Conservation (phyloP, 768 basidiomycete genomes). For the Lyophyllum decastes region DNA sequence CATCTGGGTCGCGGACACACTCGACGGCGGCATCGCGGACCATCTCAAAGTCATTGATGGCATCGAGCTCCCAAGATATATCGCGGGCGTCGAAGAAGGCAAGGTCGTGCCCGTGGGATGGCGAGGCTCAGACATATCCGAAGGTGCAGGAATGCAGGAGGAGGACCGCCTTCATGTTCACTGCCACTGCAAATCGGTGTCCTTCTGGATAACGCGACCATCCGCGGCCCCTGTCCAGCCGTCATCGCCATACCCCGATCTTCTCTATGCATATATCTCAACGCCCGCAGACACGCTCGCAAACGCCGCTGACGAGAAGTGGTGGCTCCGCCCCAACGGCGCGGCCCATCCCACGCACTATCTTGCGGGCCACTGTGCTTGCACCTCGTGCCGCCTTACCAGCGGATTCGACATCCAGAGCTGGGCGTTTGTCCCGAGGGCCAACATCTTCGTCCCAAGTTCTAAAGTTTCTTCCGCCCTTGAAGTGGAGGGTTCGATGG, state of each 20-base stretch:
- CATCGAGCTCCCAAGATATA: conserved; percentile 13
- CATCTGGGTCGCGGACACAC: conserved; percentile 18
- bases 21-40: conserved; percentile 20
- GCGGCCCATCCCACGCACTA: conserved; percentile 21
- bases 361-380: conserved; percentile 27
- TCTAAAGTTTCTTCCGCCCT: background rate
- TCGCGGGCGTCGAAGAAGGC: background rate
- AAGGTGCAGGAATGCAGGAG: background rate
- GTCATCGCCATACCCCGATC: conserved; percentile 22
- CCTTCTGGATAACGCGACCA: conserved; percentile 20
- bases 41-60: conserved; percentile 12
- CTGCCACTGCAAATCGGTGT: conserved; percentile 18
- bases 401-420: conserved; percentile 27
- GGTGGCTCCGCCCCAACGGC: conserved; percentile 26
- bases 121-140: background rate
- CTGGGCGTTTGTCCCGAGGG: conserved; percentile 24
- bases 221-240: conserved; percentile 12
- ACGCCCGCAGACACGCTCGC: conserved; percentile 6
- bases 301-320: conserved; percentile 22
- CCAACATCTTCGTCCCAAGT: conserved; percentile 20
- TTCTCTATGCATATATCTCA: conserved; percentile 15
- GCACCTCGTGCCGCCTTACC: conserved; percentile 24
- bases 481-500: background rate
- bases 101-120: conserved; percentile 11
- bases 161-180: conserved; percentile 11